phyloP scores from a whole-genome alignment of 495 filamentous ascomycete species.

The Trichoderma erinaceum region DNA sequence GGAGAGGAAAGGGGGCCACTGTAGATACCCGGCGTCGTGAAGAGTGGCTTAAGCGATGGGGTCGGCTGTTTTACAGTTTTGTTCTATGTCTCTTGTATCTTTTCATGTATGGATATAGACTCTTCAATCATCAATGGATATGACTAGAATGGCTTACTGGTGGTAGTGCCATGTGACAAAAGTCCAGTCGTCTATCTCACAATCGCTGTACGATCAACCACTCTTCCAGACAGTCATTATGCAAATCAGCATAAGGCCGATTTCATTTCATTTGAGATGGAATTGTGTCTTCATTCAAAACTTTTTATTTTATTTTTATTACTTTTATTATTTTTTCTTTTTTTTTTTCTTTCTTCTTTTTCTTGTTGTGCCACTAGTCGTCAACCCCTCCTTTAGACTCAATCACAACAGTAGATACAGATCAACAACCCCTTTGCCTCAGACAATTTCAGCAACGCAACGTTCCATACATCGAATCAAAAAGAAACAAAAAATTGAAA shows the following conservation, averaged over 20 bases:
- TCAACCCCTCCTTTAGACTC: conserved; percentile 32
- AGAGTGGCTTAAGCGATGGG: background rate
- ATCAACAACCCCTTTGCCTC: conserved; percentile 31
- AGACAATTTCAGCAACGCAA: conserved; percentile 31
- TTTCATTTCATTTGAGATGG: background rate
- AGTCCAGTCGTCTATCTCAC: background rate
- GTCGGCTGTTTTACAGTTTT: background rate
- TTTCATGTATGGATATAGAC: background rate
- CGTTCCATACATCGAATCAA: too few species aligned
- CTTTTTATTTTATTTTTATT: background rate
- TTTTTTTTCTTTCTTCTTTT: too few species aligned
- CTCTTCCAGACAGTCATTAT: too few species aligned
- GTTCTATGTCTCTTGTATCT: background rate
- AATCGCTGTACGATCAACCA: too few species aligned
- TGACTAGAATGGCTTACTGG: background rate
- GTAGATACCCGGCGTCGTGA: conserved; percentile 9
- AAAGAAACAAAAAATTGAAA: too few species aligned
- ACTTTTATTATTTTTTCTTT: too few species aligned
- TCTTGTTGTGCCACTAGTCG: conserved; percentile 12
- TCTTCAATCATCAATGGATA: background rate
- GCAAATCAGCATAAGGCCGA: background rate
- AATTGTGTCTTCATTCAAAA: background rate
- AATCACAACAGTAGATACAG: conserved; percentile 25
- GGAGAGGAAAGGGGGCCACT: background rate
- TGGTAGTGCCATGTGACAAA: background rate